Conservation (phyloP, 495 filamentous ascomycete genomes). For the Xylaria curta region DNA sequence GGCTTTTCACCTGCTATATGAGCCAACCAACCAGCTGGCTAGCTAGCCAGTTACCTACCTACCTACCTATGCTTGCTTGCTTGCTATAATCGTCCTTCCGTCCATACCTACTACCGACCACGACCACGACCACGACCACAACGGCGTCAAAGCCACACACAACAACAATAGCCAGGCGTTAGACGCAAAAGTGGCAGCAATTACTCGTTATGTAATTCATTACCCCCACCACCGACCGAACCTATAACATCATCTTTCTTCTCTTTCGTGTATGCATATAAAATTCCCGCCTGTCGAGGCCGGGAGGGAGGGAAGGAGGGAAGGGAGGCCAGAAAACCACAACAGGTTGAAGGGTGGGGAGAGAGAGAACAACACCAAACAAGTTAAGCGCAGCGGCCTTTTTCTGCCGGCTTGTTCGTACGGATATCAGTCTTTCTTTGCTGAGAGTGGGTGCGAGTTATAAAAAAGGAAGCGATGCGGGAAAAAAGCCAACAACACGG, state of each 20-base stretch:
- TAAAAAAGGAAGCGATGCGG: constrained; percentile 14
- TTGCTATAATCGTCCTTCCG: background rate
- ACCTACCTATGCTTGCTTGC: background rate
- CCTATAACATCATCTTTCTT: background rate
- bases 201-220: constrained; percentile 12
- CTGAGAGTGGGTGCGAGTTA: constrained; percentile 18
- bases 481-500: constrained; percentile 3
- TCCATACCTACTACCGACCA: background rate
- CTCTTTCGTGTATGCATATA: constrained; percentile 16
- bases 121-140: background rate
- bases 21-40: background rate
- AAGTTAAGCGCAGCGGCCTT: background rate
- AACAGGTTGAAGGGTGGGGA: constrained; percentile 11
- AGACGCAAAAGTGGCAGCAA: constrained; percentile 1
- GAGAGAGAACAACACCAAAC: background rate
- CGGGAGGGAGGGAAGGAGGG: too few species aligned
- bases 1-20: background rate
- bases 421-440: constrained; percentile 20
- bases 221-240: background rate
- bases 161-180: background rate
- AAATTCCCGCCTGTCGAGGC: constrained; percentile 14
- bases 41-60: background rate
- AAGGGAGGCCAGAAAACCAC: background rate
- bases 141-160: background rate
- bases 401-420: constrained; percentile 10